Evolutionary conservation across 306 rosid species (phyloP).

Genomic region (Myrica gale): DNA sequence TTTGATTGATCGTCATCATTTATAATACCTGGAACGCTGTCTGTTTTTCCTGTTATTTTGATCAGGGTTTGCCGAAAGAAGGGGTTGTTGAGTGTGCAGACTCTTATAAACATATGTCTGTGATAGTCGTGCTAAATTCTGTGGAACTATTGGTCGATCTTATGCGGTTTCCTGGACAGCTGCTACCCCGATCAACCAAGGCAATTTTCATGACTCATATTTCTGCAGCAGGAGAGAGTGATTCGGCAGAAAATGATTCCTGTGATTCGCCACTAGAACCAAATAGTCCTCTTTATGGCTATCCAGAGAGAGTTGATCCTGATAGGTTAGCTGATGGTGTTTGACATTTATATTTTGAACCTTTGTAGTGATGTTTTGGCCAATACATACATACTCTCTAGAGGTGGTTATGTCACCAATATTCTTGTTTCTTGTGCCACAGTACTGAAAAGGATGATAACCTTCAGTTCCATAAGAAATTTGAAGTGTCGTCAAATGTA

Average conservation of each 20-base stretch:
- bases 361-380: background rate
- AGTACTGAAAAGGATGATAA: constrained; percentile 82
- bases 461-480: constrained; percentile 61
- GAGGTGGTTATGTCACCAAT: constrained; percentile 28
- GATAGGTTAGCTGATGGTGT: constrained; percentile 44
- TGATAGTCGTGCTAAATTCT: constrained; percentile 73
- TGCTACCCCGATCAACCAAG: constrained; percentile 75
- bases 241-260: constrained; percentile 98
- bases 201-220: constrained; percentile 87
- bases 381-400: background rate
- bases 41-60: constrained; percentile 26
- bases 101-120: constrained; percentile 88
- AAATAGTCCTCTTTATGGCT: constrained; percentile 94
- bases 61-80: constrained; percentile 87
- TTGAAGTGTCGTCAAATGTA: constrained; percentile 63
- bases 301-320: constrained; percentile 73
- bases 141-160: constrained; percentile 91
- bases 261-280: constrained; percentile 99
- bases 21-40: constrained; percentile 25
- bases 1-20: constrained; percentile 24
- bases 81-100: constrained; percentile 74
- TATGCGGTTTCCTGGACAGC: constrained; percentile 94
- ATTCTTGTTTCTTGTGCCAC: constrained; percentile 29
- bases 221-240: constrained; percentile 97
- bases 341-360: constrained; percentile 18